Evolutionary conservation across 768 basidiomycete genomes (phyloP).

Genomic region (Suillus occidentalis): DNA sequence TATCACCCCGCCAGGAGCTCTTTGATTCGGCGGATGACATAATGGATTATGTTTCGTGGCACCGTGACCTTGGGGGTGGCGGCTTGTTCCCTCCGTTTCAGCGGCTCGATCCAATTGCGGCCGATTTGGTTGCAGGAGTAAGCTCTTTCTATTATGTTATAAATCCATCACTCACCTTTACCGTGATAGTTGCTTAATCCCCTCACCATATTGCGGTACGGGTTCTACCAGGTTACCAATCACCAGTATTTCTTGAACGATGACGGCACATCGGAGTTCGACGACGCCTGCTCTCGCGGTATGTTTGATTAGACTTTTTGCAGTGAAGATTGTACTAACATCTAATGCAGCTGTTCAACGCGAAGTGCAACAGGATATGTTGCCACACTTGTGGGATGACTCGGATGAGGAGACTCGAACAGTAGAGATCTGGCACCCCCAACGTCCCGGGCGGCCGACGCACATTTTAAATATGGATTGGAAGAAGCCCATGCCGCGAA

Average conservation of each 20-base stretch:
- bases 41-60: slow-evolving; percentile 23
- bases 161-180: no score
- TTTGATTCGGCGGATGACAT: slow-evolving; percentile 20
- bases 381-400: neutral
- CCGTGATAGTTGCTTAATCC: no score
- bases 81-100: no score
- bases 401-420: neutral
- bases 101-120: no score
- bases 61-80: neutral
- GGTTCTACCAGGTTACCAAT: no score
- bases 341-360: slow-evolving; percentile 2
- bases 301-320: neutral
- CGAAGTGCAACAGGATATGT: neutral
- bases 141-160: no score
- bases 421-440: neutral
- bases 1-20: no score
- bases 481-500: neutral
- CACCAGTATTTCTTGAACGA: no score
- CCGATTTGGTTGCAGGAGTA: no score
- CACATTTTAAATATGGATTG: neutral
- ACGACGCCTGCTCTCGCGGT: no score
- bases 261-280: no score
- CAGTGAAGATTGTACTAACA: neutral
- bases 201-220: no score
- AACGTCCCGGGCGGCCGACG: neutral